Evolutionary conservation across 163 green algal species (phyloP), one percentile per base, ranked within the genome.

Genomic region (Volvox carteri): DNA sequence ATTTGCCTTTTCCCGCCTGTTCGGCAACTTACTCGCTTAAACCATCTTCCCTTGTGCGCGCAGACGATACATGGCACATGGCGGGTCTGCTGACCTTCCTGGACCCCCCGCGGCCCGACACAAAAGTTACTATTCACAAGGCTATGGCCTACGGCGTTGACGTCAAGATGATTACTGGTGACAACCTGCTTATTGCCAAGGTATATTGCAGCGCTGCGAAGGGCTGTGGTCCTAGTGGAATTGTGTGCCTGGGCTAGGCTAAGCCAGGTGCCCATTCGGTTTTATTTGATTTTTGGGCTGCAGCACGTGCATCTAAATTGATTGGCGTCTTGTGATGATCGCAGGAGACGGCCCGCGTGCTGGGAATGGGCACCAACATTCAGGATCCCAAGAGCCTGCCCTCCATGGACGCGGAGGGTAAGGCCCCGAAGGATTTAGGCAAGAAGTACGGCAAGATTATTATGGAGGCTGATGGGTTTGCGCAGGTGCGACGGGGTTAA

Each of bases 291-390:
- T n/a, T n/a, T n/a, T n/a, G n/a, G n/a, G n/a, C n/a, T n/a, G n/a
- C n/a, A n/a, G n/a, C n/a, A n/a, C n/a, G n/a, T n/a, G n/a, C n/a
- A n/a, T n/a, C n/a, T n/a, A n/a, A n/a, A n/a, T n/a, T n/a, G n/a
- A n/a, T n/a, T n/a, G n/a, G n/a, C n/a, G n/a, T n/a, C n/a, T n/a
- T n/a, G n/a, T n/a, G n/a, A n/a, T n/a, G n/a, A 23, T 65, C 12
- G 16, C 79, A 87, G 81, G 95, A 97, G 93, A 97, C 93, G 37
- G 91, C 92, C 1, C 93, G 95, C 68, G 91, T 92, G 62, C 91
- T 98, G 67, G 96, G 96, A 33, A 94, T 98, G 93, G 95, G 96
- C 88, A 96, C 91, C 70, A 97, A 98, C 92, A 97, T 98, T 86
- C 80, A 92, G 23, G 91, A 96, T 81, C 91, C 96, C 58, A 39